Base-by-base conservation (phyloP, 257 asterid genomes). In the Eucommia ulmoides region DNA sequence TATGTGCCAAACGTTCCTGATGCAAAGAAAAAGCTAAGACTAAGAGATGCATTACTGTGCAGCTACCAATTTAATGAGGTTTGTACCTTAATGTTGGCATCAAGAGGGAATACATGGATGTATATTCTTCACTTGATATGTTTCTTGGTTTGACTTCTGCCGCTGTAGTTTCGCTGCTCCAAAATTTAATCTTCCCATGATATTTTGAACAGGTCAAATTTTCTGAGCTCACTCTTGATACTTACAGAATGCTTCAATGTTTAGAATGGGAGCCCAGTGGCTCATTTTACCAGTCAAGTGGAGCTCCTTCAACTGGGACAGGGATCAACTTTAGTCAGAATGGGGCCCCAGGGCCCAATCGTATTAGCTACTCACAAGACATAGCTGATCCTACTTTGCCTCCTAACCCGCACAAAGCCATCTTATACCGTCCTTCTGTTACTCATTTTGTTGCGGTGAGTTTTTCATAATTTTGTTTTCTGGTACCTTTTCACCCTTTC, bases 221-320 rank as follows among this genome's bases (percentile, higher is more conserved):
- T 72, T 85, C 94, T 35, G 98, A 89, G 60, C 84, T 89, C 78
- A 72, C 86, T 46, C 78, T 89, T 48, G 94, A 85, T 61, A 77
- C 83, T 53, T 85, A 82, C 69, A 72, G 96, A 64, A 89, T 89
- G 88, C 83, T 89, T 45, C 98, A 89, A 55, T 68, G 75, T 70
- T 76, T 89, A 62, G 98, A 89, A 67, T 89, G 94, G 98, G 98
- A 89, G 73, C 96, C 96, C 33, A 77, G 94, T 58, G 98, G 98
- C 65, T 80, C 93, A 20, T 80, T 89, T 75, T 89, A 80, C 67
- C 88, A 76, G 77, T 61, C 78, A 54, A 74, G 54, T 68, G 66
- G 56, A 47, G 64, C 69, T 67, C 60, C 72, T 62, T 55, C 82
- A 33, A 58, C 66, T 82, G 94, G 92, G 61, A 42, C 66, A 60